Percentiles rank a stretch among this genome's conserved stretches.
Conservation (phyloP, 2,329 filamentous ascomycete species). For the Scortechinia acanthostroma region DNA sequence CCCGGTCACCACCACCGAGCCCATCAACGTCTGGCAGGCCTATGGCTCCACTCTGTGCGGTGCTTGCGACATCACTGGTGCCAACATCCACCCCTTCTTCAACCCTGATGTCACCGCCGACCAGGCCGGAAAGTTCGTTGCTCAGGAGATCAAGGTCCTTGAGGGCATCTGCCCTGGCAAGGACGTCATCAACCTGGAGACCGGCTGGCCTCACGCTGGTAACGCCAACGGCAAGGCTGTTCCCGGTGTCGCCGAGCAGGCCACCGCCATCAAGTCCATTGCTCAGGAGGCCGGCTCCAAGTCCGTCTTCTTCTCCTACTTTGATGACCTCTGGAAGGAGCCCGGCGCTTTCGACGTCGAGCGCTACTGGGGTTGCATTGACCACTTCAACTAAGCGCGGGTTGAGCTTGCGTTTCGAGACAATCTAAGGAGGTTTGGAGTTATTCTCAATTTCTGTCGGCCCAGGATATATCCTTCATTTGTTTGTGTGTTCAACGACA, state of each 20-base stretch:
- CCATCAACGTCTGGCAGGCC: constrained; percentile 68
- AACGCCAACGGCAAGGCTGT: constrained; percentile 65
- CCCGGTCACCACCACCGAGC: constrained; percentile 77
- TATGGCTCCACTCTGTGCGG: constrained; percentile 59
- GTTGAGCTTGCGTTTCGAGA: too few species aligned
- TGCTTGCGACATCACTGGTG: constrained; percentile 71
- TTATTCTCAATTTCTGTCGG: too few species aligned
- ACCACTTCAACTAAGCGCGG: constrained; percentile 36
- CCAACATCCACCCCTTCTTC: constrained; percentile 94
- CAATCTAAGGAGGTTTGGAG: too few species aligned
- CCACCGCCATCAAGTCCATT: constrained; percentile 66
- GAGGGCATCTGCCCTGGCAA: constrained; percentile 64
- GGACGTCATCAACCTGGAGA: constrained; percentile 77
- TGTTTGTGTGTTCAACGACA: too few species aligned
- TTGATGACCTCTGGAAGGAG: constrained; percentile 77
- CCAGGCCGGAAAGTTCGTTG: constrained; percentile 71
- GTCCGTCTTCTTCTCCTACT: constrained; percentile 75
- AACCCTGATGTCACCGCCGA: constrained; percentile 59
- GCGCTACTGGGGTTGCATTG: constrained; percentile 68
- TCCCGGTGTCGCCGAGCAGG: constrained; percentile 63
- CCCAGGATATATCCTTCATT: too few species aligned
- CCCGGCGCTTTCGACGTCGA: constrained; percentile 66
- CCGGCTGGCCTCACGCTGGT: constrained; percentile 77
- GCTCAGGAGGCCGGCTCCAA: constrained; percentile 55
- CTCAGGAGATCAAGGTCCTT: constrained; percentile 66